These are phyloP conservation scores for Pythium scleroteichum DNA, from an alignment of 352 stramenopile genomes.

Conservation along the genomic window DNA sequence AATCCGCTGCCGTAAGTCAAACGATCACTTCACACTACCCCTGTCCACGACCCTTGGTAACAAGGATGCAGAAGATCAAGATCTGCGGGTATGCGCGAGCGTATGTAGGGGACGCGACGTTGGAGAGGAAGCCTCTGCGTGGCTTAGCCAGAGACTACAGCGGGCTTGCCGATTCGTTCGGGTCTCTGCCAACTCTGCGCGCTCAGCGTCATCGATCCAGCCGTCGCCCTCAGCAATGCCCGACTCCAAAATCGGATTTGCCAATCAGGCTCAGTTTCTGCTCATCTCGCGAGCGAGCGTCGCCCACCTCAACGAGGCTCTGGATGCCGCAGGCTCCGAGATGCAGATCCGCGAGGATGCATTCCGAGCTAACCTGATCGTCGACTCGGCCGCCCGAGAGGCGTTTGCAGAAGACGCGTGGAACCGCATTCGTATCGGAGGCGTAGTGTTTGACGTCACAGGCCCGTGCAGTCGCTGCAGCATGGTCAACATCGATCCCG, in stretches of 20 bases:
- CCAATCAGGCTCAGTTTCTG: slow-evolving; percentile 73
- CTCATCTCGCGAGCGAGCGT: slow-evolving; percentile 65
- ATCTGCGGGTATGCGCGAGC: slow-evolving; percentile 55
- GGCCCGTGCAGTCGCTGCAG: slow-evolving; percentile 76
- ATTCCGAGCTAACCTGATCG: slow-evolving; percentile 75
- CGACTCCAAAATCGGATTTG: slow-evolving; percentile 61
- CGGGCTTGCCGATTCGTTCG: slow-evolving; percentile 72
- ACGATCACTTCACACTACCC: slow-evolving; percentile 8
- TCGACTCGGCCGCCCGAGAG: slow-evolving; percentile 48
- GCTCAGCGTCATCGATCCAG: slow-evolving; percentile 10
- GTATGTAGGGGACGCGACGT: slow-evolving; percentile 56
- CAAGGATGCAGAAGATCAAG: slow-evolving; percentile 25
- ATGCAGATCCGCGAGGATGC: slow-evolving; percentile 54
- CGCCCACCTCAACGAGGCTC: slow-evolving; percentile 45
- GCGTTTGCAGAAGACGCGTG: slow-evolving; percentile 81
- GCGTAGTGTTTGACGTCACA: slow-evolving; percentile 50
- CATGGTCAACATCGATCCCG: slow-evolving; percentile 84
- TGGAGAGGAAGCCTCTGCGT: slow-evolving; percentile 49
- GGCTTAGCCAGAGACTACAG: slow-evolving; percentile 64
- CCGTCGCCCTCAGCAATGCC: background rate
- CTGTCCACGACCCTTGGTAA: slow-evolving; percentile 8
- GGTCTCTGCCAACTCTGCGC: slow-evolving; percentile 47
- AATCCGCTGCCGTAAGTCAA: slow-evolving; percentile 31
- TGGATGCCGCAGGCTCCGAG: slow-evolving; percentile 31
- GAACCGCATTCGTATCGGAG: slow-evolving; percentile 44